Evolutionary conservation across 1,284 basidiomycete genomes (phyloP).

Genomic region (Heterobasidion irregulare): DNA sequence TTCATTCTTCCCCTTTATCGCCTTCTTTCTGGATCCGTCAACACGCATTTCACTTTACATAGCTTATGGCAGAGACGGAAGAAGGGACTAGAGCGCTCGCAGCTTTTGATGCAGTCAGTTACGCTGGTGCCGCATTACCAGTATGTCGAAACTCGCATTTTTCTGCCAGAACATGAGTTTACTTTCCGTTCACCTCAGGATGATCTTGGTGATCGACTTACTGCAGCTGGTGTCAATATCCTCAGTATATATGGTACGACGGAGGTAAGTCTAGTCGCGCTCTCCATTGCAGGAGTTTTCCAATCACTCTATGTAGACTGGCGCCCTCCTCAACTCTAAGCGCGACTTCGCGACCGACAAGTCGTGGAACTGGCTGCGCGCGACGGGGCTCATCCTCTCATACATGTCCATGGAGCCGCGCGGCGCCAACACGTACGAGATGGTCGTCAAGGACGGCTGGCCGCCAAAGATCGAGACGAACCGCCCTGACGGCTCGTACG

Average conservation of each 20-base stretch:
- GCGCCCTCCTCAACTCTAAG: conserved; percentile 40
- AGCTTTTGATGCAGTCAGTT: conserved; percentile 42
- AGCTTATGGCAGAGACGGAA: conserved; percentile 39
- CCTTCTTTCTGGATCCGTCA: too few relatives aligned
- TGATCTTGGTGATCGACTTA: conserved; percentile 47
- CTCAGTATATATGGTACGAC: conserved; percentile 46
- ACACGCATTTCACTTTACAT: too few relatives aligned
- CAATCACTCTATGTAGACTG: conserved; percentile 14
- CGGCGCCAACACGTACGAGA: background rate
- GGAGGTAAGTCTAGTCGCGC: conserved; percentile 11
- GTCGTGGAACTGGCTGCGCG: conserved; percentile 48
- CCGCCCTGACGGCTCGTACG: conserved; percentile 48
- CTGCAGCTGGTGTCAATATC: conserved; percentile 40
- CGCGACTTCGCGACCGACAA: conserved; percentile 45
- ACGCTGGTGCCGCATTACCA: conserved; percentile 34
- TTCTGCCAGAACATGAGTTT: background rate
- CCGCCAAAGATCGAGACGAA: conserved; percentile 22
- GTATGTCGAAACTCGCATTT: conserved; percentile 7
- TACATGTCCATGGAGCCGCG: background rate
- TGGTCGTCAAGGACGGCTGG: background rate
- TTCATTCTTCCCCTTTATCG: too few relatives aligned
- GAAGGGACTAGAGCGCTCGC: conserved; percentile 36
- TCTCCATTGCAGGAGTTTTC: background rate
- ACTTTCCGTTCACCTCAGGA: conserved; percentile 20
- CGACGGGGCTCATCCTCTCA: conserved; percentile 4